phyloP scores from a whole-genome alignment of 768 basidiomycete genomes.

The Trichaptum fuscoviolaceum region DNA sequence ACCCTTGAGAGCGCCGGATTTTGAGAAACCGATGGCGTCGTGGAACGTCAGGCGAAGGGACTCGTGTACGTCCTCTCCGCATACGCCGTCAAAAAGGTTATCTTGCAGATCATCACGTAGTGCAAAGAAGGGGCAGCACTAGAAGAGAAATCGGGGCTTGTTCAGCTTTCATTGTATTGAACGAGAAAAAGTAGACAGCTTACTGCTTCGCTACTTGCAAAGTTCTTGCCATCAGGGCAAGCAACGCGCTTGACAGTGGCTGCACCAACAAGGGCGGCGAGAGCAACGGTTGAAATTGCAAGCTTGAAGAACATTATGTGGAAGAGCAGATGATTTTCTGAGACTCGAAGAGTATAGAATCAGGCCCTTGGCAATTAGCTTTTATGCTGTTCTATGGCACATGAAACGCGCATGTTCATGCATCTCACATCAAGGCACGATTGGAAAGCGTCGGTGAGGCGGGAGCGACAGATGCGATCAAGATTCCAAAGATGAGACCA shows the following conservation, averaged over 20 bases:
- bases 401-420: background rate
- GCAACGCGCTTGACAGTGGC: conserved; percentile 6
- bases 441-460: background rate
- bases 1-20: conserved; percentile 2
- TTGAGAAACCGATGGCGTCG: conserved; percentile 9
- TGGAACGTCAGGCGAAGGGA: conserved; percentile 5
- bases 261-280: conserved; percentile 12
- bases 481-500: background rate
- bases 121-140: conserved; percentile 27
- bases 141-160: background rate
- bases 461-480: background rate
- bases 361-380: background rate
- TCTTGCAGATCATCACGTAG: conserved; percentile 26
- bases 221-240: conserved; percentile 14
- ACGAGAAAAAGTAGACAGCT: background rate
- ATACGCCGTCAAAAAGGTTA: conserved; percentile 24
- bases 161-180: background rate
- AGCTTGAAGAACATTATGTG: conserved; percentile 19
- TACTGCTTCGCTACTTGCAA: conserved; percentile 1
- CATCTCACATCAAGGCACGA: background rate
- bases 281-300: conserved; percentile 14
- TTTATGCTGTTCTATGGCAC: background rate
- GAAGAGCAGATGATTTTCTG: background rate
- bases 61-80: conserved; percentile 22
- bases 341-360: background rate